phyloP scores from a whole-genome alignment of 2,329 filamentous ascomycete genomes.

The Fusarium temperatum region DNA sequence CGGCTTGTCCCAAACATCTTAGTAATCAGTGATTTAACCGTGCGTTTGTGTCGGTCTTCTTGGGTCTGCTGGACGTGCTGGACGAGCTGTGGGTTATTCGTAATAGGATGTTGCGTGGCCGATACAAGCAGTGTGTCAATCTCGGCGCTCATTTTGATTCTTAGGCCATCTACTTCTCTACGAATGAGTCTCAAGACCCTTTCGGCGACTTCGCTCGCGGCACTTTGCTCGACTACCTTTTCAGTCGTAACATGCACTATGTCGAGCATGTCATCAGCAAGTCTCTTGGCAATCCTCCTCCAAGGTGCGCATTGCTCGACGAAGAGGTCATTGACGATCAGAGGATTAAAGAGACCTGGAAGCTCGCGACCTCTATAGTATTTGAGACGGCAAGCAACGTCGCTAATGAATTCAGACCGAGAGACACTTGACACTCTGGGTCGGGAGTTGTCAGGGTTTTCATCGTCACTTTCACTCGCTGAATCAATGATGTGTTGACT shows the following conservation, averaged over 20 bases:
- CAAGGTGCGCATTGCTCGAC: constrained; percentile 65
- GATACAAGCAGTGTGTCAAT: neutral
- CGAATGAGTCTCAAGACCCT: neutral
- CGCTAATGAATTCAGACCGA: constrained; percentile 26
- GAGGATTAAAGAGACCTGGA: constrained; percentile 67
- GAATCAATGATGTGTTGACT: neutral
- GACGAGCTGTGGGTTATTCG: neutral
- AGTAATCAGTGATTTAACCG: neutral
- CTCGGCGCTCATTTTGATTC: neutral
- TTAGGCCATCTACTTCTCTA: neutral
- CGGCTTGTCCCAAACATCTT: neutral
- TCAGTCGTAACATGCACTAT: constrained; percentile 6
- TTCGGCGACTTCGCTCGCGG: neutral
- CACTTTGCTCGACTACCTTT: neutral
- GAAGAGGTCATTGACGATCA: constrained; percentile 68
- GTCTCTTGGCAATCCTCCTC: constrained; percentile 53
- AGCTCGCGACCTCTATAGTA: constrained; percentile 58
- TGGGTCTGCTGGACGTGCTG: neutral
- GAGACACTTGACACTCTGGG: neutral
- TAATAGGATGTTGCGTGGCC: neutral
- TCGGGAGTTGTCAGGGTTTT: rapidly evolving
- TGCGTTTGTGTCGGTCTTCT: neutral
- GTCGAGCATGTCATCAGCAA: constrained; percentile 24
- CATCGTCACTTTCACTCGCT: neutral
- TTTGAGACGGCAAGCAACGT: constrained; percentile 35